Conservation (phyloP, 225 moss, liverwort and hornwort species). For the Marchantia paleacea region DNA sequence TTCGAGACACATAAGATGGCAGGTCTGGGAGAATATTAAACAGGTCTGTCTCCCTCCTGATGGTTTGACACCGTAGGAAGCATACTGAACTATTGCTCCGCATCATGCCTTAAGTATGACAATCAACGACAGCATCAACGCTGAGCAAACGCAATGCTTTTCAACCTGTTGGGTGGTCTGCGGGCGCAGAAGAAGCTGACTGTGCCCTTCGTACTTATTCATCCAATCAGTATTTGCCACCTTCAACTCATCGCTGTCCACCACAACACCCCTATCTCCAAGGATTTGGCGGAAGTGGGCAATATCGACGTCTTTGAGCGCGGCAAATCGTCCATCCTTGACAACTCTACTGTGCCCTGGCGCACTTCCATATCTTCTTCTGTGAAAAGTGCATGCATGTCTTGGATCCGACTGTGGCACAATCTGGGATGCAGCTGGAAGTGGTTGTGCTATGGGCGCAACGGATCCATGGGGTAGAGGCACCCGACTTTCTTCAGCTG, state of each 20-base stretch:
- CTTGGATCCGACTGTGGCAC: background rate
- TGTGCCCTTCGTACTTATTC: conserved; percentile 79
- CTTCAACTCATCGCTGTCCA: conserved; percentile 69
- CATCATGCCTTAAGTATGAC: background rate
- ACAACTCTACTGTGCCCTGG: conserved; percentile 30
- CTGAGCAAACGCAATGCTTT: conserved; percentile 4
- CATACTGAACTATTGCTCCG: background rate
- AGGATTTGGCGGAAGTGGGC: conserved; percentile 50
- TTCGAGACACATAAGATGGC: background rate
- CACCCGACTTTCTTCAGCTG: conserved; percentile 2
- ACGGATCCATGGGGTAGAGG: background rate
- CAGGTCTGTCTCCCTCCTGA: background rate
- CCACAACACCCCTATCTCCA: conserved; percentile 69
- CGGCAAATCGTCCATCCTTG: conserved; percentile 55
- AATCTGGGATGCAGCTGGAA: background rate
- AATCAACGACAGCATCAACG: background rate
- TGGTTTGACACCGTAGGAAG: background rate
- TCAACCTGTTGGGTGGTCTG: conserved; percentile 66
- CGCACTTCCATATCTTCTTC: conserved; percentile 38
- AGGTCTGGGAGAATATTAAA: background rate
- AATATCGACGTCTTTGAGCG: conserved; percentile 62
- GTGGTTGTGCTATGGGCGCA: background rate
- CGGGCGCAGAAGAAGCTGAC: conserved; percentile 87
- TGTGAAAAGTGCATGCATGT: background rate
- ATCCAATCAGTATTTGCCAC: conserved; percentile 95